Percentiles rank a stretch among this genome's conserved stretches.
These are phyloP conservation scores for Phytophthora hybrid DNA, from an alignment of 352 stramenopile species.

Conservation along the genomic window DNA sequence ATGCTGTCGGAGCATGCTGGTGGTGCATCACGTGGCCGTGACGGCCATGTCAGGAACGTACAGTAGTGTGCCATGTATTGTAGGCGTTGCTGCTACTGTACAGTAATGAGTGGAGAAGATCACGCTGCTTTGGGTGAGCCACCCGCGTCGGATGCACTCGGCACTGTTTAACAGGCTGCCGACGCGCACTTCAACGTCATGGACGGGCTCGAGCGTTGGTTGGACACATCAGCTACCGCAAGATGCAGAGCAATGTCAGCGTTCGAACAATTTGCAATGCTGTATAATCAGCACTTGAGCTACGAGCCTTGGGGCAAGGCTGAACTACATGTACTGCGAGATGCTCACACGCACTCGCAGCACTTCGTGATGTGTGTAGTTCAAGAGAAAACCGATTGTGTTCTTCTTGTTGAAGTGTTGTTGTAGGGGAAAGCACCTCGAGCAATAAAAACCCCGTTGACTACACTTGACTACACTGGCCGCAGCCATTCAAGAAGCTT, in stretches of 20 bases:
- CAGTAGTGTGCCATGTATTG: neutral
- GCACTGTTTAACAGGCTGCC: slow-evolving; percentile 22
- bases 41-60: neutral
- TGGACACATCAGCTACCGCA: neutral
- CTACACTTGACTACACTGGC: too few relatives aligned
- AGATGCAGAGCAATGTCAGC: neutral
- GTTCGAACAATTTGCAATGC: neutral
- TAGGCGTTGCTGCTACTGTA: neutral
- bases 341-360: too few relatives aligned
- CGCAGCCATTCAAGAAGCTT: too few relatives aligned
- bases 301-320: neutral
- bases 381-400: neutral
- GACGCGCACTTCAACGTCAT: neutral
- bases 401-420: neutral
- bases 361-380: neutral
- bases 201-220: neutral
- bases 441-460: too few relatives aligned
- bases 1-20: neutral
- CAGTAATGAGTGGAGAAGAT: neutral
- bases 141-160: slow-evolving; percentile 15
- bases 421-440: too few relatives aligned
- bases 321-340: too few relatives aligned
- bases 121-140: slow-evolving; percentile 22
- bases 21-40: slow-evolving; percentile 1
- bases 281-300: neutral